A percentile compares a stretch with the other conserved stretches of the same genome.
These are phyloP conservation scores for Quillaja saponaria DNA, from an alignment of 306 rosid genomes.

Conservation along the genomic window DNA sequence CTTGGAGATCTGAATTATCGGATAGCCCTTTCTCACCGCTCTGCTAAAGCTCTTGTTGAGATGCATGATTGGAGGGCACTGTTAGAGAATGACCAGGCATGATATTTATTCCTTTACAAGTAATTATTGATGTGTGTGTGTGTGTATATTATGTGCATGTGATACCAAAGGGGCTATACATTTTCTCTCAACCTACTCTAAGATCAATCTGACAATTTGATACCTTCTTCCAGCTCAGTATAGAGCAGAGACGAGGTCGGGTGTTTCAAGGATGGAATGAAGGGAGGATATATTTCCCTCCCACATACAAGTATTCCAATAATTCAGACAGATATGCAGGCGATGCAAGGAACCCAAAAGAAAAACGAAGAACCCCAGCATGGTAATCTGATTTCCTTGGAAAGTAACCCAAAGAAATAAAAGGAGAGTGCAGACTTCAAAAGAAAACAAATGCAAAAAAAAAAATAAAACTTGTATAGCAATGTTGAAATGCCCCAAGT, in stretches of 20 bases:
- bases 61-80: conserved; percentile 88
- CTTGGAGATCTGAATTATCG: conserved; percentile 97
- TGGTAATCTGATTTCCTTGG: conserved; percentile 53
- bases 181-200: conserved; percentile 23
- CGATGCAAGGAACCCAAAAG: conserved; percentile 71
- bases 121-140: not conserved
- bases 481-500: not conserved
- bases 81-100: conserved; percentile 92
- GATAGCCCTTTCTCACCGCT: conserved; percentile 83
- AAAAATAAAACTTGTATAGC: conserved; percentile 7
- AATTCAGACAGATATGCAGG: conserved; percentile 96
- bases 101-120: conserved; percentile 31
- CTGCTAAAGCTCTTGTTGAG: conserved; percentile 89
- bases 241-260: conserved; percentile 73
- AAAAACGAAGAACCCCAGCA: conserved; percentile 99
- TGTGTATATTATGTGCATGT: not conserved
- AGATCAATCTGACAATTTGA: conserved; percentile 33
- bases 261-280: conserved; percentile 92
- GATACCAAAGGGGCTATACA: not conserved
- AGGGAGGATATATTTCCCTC: conserved; percentile 96
- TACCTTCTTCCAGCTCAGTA: conserved; percentile 65
- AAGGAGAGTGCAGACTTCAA: too few relatives aligned
- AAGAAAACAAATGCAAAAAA: too few relatives aligned
- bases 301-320: conserved; percentile 94
- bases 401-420: not conserved